Evolutionary conservation across 2,329 filamentous ascomycete genomes (phyloP), one percentile per base, ranked within the genome.

Genomic region (Plectosphaerella cucumerina): DNA sequence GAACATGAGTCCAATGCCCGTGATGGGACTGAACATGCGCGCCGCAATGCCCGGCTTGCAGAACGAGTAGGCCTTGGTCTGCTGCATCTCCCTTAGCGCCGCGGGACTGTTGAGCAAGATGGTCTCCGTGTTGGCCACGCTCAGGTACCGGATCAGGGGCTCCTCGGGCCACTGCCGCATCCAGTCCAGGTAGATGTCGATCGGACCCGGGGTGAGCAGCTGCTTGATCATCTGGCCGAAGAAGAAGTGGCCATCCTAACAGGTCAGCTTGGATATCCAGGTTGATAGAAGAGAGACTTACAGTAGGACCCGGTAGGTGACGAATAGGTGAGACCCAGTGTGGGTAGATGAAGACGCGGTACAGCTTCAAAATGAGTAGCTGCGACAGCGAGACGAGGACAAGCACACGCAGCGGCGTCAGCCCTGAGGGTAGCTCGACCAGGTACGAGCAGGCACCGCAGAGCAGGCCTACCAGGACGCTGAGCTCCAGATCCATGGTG

Each of bases 281-380:
- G 53, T 6, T 31, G 18, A 18, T n/a, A 11, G 18, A 21, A 6
- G 9, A 21, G 2, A 9, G 6, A 10, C 56, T 9, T 56, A 74
- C 72, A 59, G 65, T 70, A 15, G 74, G 74, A 1, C 71, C 72
- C 0, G 74, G 74, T 2, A 77, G 56, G 47, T 72, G 60, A 14
- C 73, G 65, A n/a, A 75, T 59, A 0, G 73, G 69, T 0, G 74
- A 77, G 44, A 73, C 51, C 50, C 66, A 65, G 46, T 64, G 63
- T 4, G 74, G 74, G 50, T 74, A 76, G 21, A 78, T 53, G 51
- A 74, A 62, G 37, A 69, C 50, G 14, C 60, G 59, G 56, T 72
- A 74, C 5, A 59, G 33, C 39, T 65, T 62, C 49, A 64, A 23
- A 5, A 63, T 3, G 12, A 55, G n/a, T 14, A 50, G 47, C 22